Evolutionary conservation across 768 basidiomycete species (phyloP).

Genomic region (Ephemerocybe angulata): DNA sequence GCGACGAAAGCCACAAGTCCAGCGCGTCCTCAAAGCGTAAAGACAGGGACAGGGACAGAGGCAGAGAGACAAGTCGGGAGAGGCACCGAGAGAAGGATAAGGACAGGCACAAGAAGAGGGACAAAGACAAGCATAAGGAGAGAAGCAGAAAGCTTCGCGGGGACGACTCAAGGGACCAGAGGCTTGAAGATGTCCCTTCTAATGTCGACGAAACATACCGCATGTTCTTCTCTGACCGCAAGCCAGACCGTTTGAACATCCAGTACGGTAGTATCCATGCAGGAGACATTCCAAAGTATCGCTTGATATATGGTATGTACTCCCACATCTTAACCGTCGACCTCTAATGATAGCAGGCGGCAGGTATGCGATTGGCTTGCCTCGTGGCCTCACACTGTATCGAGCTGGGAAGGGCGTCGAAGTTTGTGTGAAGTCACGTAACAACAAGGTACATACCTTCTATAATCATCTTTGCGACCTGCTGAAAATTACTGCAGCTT

Average conservation of each 20-base stretch:
- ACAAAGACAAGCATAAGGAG: slow-evolving; percentile 18
- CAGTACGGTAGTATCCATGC: slow-evolving; percentile 63
- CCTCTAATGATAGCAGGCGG: slow-evolving; percentile 58
- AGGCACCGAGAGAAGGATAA: slow-evolving; percentile 10
- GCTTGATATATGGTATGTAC: slow-evolving; percentile 52
- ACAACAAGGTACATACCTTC: slow-evolving; percentile 33
- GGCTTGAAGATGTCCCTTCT: slow-evolving; percentile 18
- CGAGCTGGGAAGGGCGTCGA: slow-evolving; percentile 55
- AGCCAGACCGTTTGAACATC: slow-evolving; percentile 63
- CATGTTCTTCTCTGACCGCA: slow-evolving; percentile 60
- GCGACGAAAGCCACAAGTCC: slow-evolving; percentile 15
- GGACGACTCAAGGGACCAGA: slow-evolving; percentile 23
- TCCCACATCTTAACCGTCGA: slow-evolving; percentile 17
- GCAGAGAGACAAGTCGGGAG: slow-evolving; percentile 14
- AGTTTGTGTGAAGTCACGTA: slow-evolving; percentile 36
- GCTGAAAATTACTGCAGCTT: slow-evolving; percentile 27
- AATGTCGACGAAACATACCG: slow-evolving; percentile 23
- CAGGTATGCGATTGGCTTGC: slow-evolving; percentile 61
- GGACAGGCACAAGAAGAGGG: slow-evolving; percentile 13
- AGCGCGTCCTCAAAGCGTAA: slow-evolving; percentile 15
- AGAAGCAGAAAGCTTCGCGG: slow-evolving; percentile 23
- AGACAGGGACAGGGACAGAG: slow-evolving; percentile 2
- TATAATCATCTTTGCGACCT: slow-evolving; percentile 5
- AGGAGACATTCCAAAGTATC: slow-evolving; percentile 66
- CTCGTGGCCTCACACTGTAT: slow-evolving; percentile 41